Percentiles rank a stretch among this genome's conserved stretches.
Conservation (phyloP, 2,329 filamentous ascomycete species). For the Aspergillus sp. region DNA sequence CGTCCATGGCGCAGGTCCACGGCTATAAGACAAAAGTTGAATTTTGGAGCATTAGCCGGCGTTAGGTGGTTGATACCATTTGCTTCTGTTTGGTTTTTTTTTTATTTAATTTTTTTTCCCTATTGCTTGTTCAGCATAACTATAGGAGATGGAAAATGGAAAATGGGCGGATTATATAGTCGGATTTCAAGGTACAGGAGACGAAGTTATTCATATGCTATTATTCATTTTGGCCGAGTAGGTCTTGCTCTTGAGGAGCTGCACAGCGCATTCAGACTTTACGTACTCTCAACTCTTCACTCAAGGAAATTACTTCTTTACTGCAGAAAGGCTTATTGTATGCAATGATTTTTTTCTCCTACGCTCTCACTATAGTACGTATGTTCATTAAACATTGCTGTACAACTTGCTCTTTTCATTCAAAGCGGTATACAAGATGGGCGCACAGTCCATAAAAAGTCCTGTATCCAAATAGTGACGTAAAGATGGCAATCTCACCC, state of each 20-base stretch:
- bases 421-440: background rate
- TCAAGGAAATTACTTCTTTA: background rate
- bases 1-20: constrained; percentile 8
- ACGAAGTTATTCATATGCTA: background rate
- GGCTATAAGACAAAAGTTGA: constrained; percentile 30
- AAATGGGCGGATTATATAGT: background rate
- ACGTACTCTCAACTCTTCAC: constrained; percentile 10
- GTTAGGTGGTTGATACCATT: constrained; percentile 37
- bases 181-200: background rate
- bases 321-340: background rate
- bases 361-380: background rate
- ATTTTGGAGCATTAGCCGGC: constrained; percentile 35
- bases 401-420: background rate
- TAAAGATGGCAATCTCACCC: background rate
- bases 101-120: constrained; percentile 9
- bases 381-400: background rate
- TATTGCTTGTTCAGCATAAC: constrained; percentile 4
- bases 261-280: background rate
- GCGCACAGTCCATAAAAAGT: background rate
- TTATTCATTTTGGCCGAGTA: background rate
- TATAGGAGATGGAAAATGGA: constrained; percentile 6
- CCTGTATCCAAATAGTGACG: background rate
- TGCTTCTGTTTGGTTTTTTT: constrained; percentile 16
- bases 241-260: background rate
- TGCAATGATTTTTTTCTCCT: background rate